A percentile compares a stretch with the other conserved stretches of the same genome.
Evolutionary conservation across 2,329 filamentous ascomycete species (phyloP).

Genomic region (Trichoderma oligosporum): DNA sequence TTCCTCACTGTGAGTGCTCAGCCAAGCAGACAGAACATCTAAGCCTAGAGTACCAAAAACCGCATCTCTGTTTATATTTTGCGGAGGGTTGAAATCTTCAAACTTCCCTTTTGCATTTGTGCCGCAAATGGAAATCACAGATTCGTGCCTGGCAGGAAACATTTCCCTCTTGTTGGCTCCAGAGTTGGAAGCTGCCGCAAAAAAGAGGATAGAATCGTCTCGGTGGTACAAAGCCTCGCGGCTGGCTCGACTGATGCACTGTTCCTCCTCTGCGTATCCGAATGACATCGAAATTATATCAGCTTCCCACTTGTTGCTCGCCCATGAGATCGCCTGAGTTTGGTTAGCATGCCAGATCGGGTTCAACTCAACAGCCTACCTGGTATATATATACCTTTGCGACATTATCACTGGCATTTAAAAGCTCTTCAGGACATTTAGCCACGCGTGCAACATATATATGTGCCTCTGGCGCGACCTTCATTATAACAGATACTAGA

Average conservation of each 20-base stretch:
- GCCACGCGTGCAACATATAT: neutral
- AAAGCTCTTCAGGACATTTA: no score
- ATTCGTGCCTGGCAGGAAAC: neutral
- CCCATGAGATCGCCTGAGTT: neutral
- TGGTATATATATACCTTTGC: no score
- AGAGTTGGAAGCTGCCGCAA: conserved; percentile 1
- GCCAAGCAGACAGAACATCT: no score
- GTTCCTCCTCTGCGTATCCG: neutral
- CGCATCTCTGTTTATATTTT: no score
- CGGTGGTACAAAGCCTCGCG: neutral
- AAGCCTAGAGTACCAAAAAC: no score
- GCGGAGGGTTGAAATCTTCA: neutral
- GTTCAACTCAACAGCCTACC: no score
- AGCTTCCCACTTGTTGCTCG: neutral
- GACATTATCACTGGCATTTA: no score
- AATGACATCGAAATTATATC: conserved; percentile 8
- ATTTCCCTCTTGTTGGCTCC: neutral
- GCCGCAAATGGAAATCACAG: neutral
- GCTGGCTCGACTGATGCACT: neutral
- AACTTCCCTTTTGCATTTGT: neutral
- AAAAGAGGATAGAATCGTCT: neutral
- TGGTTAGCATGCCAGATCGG: neutral
- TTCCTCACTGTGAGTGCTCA: no score
- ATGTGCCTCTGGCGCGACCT: neutral
- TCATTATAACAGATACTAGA: neutral